Base-by-base conservation (phyloP, 768 basidiomycete genomes). In the Pleurotus cornucopiae region DNA sequence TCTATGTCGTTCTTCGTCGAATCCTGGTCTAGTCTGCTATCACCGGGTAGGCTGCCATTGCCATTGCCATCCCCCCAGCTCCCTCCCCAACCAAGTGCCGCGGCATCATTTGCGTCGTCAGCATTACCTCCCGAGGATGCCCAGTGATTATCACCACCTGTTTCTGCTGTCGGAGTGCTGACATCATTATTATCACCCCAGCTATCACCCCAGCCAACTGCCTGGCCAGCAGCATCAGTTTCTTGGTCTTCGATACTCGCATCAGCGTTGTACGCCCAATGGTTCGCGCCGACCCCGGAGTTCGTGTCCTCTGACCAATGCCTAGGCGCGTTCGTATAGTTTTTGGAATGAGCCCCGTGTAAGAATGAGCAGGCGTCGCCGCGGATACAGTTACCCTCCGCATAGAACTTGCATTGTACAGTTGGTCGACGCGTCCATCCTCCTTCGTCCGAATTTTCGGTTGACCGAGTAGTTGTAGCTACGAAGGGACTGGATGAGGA, bases 401-500 rank as follows among this genome's bases (percentile, higher is more conserved):
- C 46, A 23, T 53, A 57, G 46, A 40, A 57, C 34, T 54, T 60
- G 56, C 59, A 60, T 21, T 30, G 45, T 6, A 54, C 57, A 39
- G 39, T 46, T 34, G 48, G 54, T 20, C 18, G 43, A 37, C 49
- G 53, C 44, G 49, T 7, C 20, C 14, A 4, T 12, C 26, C 44
- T 16, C 12, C n/a, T 16, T n/a, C 26, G 39, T 20, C 16, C 49
- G 26, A 16, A 30, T 52, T 39, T 18, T 38, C 38, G n/a, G 44
- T 16, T 7, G 16, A 16, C 30, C 47, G 16, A 47, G 51, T 40
- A 62, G 37, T 45, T 46, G 34, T 55, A 44, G 21, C 57, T 25
- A 16, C 25, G 26, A 55, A 26, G 16, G 16, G 41, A 49, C 45
- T 45, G 44, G 68, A 63, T 66, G 69, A 12, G 71, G 63, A 34